A percentile compares a stretch with the other conserved stretches of the same genome.
Evolutionary conservation across 129 eudicot species (phyloP).

Genomic region (Lactuca saligna): DNA sequence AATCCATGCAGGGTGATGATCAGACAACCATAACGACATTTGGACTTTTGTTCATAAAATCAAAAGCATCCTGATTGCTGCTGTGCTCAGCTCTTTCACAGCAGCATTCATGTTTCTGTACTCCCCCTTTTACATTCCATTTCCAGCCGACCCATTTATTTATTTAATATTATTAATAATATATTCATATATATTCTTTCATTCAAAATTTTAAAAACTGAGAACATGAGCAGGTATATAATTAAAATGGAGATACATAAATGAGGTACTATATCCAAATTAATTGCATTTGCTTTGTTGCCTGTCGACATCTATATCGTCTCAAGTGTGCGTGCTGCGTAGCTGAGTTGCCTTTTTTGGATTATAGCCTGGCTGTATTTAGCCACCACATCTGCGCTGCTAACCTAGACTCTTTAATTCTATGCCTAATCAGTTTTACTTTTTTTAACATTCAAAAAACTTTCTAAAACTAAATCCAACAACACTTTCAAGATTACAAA

Average conservation of each 20-base stretch:
- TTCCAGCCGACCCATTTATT: conserved; percentile 25
- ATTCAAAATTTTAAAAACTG: neutral
- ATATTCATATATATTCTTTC: neutral
- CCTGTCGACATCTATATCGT: conserved; percentile 3
- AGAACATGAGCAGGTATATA: neutral
- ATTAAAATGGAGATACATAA: neutral
- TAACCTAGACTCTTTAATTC: conserved; percentile 8
- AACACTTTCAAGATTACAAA: neutral
- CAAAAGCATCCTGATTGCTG: conserved; percentile 29
- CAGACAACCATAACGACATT: conserved; percentile 47
- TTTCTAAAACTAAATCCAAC: neutral
- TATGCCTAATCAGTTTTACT: neutral
- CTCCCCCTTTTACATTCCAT: conserved; percentile 37
- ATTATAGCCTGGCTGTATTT: conserved; percentile 20
- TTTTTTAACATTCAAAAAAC: conserved; percentile 3
- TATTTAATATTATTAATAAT: neutral
- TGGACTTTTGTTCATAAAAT: conserved; percentile 40
- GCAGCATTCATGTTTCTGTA: conserved; percentile 38
- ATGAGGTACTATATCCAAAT: neutral
- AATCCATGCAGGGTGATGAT: conserved; percentile 29
- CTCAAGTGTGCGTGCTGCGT: conserved; percentile 30
- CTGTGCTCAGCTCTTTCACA: conserved; percentile 15
- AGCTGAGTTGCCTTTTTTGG: conserved; percentile 22
- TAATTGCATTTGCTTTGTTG: conserved; percentile 2
- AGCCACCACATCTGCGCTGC: conserved; percentile 4